These are phyloP conservation scores for Globisporangium nagaii DNA, from an alignment of 352 stramenopile genomes.

Conservation along the genomic window DNA sequence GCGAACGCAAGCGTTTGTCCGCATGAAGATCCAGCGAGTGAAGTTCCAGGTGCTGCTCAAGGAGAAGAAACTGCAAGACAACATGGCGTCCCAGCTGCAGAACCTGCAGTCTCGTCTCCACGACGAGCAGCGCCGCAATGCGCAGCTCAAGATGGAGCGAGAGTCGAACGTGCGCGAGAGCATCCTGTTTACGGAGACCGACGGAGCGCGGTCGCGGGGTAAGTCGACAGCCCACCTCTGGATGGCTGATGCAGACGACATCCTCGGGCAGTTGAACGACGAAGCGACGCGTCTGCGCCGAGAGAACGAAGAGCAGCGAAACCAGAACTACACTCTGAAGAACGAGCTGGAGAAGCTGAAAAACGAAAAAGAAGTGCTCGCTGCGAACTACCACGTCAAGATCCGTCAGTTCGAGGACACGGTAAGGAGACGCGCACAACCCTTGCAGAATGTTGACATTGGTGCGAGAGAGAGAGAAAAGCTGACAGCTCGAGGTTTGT, in stretches of 20 bases:
- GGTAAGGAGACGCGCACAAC: slow-evolving; percentile 14
- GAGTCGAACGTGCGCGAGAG: slow-evolving; percentile 39
- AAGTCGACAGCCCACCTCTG: slow-evolving; percentile 70
- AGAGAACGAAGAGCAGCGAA: slow-evolving; percentile 70
- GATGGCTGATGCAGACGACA: slow-evolving; percentile 83
- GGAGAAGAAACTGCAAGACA: slow-evolving; percentile 50
- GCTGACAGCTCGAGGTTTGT: neutral
- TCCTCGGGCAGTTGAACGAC: slow-evolving; percentile 75
- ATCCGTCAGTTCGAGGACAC: slow-evolving; percentile 70
- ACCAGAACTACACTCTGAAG: slow-evolving; percentile 37
- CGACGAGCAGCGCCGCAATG: slow-evolving; percentile 56
- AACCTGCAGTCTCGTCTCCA: slow-evolving; percentile 57
- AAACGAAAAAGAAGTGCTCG: slow-evolving; percentile 71
- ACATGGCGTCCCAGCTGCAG: slow-evolving; percentile 53
- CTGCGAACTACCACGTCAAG: slow-evolving; percentile 79
- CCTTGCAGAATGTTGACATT: too few relatives aligned
- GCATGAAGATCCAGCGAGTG: slow-evolving; percentile 53
- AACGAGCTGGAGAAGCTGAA: slow-evolving; percentile 54
- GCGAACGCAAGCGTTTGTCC: slow-evolving; percentile 55
- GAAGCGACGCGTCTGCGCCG: slow-evolving; percentile 65
- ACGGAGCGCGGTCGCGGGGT: slow-evolving; percentile 33
- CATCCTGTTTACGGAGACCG: slow-evolving; percentile 31
- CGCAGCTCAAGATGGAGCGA: slow-evolving; percentile 42
- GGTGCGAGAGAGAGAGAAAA: too few relatives aligned
- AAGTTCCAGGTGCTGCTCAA: slow-evolving; percentile 48